These are phyloP conservation scores for Argentina anserina DNA, from an alignment of 306 rosid species.

Conservation along the genomic window DNA sequence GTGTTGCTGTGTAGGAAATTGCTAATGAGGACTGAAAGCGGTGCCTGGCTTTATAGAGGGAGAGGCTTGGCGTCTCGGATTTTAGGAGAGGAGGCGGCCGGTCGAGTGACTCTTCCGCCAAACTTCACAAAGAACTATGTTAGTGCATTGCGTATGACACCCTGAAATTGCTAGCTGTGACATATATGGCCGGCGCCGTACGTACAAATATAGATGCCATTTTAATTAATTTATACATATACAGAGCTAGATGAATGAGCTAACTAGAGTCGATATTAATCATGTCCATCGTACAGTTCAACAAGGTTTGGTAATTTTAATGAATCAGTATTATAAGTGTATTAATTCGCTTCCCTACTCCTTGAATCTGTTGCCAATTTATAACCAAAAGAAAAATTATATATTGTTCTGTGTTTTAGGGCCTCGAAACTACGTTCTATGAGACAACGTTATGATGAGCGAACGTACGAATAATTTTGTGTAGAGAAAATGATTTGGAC, in stretches of 20 bases:
- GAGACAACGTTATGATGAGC: too few species aligned
- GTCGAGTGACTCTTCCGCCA: not conserved
- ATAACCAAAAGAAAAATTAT: too few species aligned
- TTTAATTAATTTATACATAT: not conserved
- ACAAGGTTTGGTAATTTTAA: too few species aligned
- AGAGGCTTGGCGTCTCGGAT: not conserved
- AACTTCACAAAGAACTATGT: not conserved
- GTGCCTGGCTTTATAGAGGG: not conserved
- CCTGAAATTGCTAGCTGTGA: not conserved
- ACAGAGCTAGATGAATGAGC: not conserved
- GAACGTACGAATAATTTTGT: too few species aligned
- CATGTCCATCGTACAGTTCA: too few species aligned
- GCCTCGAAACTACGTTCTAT: too few species aligned
- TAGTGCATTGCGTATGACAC: not conserved
- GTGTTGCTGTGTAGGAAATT: not conserved
- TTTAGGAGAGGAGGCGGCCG: not conserved
- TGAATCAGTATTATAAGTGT: too few species aligned
- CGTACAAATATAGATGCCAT: not conserved
- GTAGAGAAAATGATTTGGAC: too few species aligned
- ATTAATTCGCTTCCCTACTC: too few species aligned
- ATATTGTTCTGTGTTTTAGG: too few species aligned
- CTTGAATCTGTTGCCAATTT: too few species aligned
- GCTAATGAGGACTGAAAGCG: not conserved
- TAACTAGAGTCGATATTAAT: not conserved
- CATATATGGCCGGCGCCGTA: not conserved